Base-by-base conservation (phyloP, 352 stramenopile species). In the Phytopythium ostracodes region DNA sequence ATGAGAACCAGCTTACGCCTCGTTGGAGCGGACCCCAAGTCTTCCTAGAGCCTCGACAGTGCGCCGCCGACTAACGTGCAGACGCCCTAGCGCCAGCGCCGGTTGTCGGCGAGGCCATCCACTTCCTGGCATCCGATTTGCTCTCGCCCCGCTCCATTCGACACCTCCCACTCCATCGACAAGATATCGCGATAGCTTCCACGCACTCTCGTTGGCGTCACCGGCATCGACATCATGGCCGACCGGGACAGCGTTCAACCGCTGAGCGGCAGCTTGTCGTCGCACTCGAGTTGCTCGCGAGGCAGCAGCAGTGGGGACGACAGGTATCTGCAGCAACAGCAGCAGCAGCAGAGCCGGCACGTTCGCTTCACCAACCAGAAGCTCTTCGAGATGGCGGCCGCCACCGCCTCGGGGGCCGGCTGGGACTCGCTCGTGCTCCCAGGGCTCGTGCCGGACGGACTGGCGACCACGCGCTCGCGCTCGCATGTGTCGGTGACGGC, bases 301-400 rank as follows among this genome's bases (percentile, higher is more conserved):
- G n/a, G n/a, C n/a, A n/a, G n/a, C n/a, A 10, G 42, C 11, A 9
- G 42, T 9, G n/a, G 42, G n/a, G n/a, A n/a, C n/a, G n/a, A n/a
- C n/a, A n/a, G n/a, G n/a, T n/a, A n/a, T n/a, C n/a, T n/a, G n/a
- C 42, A 49, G 42, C 42, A 49, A 22, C 42, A 22, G 4, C 22
- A n/a, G 18, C 10, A 22, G 5, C 42, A 49, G 22, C 44, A 52
- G 22, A 29, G 22, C 22, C 44, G 44, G 24, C 44, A 50, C 24
- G 44, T 52, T 2, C 44, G 44, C 44, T 31, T 52, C 44, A 31
- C 44, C 0, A 52, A 52, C 44, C n/a, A 52, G 22, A 52, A 17
- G 22, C 44, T 52, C 44, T 52, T 52, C 44, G 44, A 52, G 44
- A 52, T 52, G 44, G 44, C 44, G 22, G 44, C 44, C 44, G 14